phyloP scores from a whole-genome alignment of 2,329 filamentous ascomycete genomes.

The Epicoccum sorghinum region DNA sequence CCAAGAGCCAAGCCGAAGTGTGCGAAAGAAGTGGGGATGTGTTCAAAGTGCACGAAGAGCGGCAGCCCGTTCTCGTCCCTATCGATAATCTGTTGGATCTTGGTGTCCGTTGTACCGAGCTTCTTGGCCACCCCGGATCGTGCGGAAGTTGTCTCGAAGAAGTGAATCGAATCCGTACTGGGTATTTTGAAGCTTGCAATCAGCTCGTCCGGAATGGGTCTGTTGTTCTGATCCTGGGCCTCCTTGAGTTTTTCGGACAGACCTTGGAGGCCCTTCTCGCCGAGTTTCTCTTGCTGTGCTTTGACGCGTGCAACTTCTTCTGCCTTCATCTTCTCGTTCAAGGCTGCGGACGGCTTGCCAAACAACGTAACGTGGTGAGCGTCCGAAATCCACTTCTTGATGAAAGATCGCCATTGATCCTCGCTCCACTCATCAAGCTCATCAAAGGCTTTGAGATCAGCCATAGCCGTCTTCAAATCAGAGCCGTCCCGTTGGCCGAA shows the following conservation, averaged over 20 bases:
- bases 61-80: constrained; percentile 67
- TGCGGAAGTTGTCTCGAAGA: constrained; percentile 86
- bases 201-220: constrained; percentile 81
- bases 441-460: constrained; percentile 62
- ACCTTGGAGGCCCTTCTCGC: constrained; percentile 78
- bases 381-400: constrained; percentile 83
- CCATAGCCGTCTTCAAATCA: constrained; percentile 49
- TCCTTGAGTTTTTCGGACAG: constrained; percentile 77
- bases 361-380: constrained; percentile 87
- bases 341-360: constrained; percentile 79
- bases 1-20: constrained; percentile 82
- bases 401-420: constrained; percentile 79
- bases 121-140: constrained; percentile 78
- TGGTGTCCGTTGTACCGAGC: constrained; percentile 70
- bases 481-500: constrained; percentile 85
- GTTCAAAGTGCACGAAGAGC: constrained; percentile 95
- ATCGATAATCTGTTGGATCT: constrained; percentile 78
- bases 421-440: constrained; percentile 80
- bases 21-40: constrained; percentile 91
- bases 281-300: constrained; percentile 78
- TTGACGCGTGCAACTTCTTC: constrained; percentile 81
- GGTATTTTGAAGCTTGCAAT: constrained; percentile 84
- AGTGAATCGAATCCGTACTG: constrained; percentile 87
- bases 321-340: constrained; percentile 80
- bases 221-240: constrained; percentile 87